A percentile compares a stretch with the other conserved stretches of the same genome.
These are phyloP conservation scores for Eucalyptus curtisii DNA, from an alignment of 345 rosid species.

Conservation along the genomic window DNA sequence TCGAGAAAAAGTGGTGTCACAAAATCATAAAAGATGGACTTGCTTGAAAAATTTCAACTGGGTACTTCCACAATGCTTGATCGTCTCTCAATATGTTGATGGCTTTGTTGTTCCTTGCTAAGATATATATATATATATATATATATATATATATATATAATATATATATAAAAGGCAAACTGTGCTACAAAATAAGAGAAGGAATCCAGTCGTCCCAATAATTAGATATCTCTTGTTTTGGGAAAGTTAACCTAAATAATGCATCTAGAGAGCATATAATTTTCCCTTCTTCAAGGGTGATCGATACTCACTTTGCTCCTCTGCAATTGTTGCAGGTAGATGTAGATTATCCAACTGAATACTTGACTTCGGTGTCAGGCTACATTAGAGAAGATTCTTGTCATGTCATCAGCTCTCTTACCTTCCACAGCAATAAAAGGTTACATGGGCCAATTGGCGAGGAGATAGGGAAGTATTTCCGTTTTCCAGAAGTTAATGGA, in stretches of 20 bases:
- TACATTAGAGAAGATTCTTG: neutral
- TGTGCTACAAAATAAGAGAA: neutral
- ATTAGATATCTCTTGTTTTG: too few species aligned
- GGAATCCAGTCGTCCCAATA: too few species aligned
- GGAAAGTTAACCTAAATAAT: neutral
- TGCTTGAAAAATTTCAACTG: too few species aligned
- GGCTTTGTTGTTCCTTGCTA: too few species aligned
- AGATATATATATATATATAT: too few species aligned
- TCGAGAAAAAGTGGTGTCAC: too few species aligned
- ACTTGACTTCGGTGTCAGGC: neutral
- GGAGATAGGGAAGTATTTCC: neutral
- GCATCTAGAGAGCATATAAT: neutral
- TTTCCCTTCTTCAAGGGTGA: neutral
- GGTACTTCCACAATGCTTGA: too few species aligned
- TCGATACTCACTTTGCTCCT: neutral
- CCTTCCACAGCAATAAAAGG: neutral
- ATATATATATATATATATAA: too few species aligned
- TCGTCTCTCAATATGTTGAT: too few species aligned
- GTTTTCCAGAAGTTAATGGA: neutral
- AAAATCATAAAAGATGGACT: too few species aligned
- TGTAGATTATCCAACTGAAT: neutral
- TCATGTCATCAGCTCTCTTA: neutral
- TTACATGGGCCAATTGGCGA: neutral
- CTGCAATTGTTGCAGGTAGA: neutral
- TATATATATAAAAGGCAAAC: too few species aligned